Conservation (phyloP, 495 filamentous ascomycete genomes). For the Aspergillus panamensis region DNA sequence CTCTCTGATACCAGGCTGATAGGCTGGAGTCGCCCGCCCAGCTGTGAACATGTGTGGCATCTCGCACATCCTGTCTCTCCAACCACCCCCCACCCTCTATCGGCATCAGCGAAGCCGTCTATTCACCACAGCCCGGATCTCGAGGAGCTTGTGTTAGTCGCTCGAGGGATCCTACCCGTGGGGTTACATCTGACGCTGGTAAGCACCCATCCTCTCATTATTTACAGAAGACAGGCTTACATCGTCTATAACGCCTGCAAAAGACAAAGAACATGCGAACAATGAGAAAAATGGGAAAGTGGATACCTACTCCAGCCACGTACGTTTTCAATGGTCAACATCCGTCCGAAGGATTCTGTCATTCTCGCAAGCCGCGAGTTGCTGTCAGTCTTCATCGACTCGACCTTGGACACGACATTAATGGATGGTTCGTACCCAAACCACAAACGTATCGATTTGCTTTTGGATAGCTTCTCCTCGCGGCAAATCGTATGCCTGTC, state of each 20-base stretch:
- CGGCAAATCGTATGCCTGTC: conserved; percentile 3
- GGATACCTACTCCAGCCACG: neutral
- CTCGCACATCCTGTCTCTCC: too few species aligned
- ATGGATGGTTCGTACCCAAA: neutral
- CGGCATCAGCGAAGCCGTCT: too few species aligned
- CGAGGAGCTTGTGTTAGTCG: neutral
- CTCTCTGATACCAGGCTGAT: neutral
- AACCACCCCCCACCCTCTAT: neutral
- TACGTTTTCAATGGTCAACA: neutral
- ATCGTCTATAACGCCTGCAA: neutral
- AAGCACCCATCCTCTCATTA: neutral
- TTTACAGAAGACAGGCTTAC: neutral
- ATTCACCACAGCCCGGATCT: too few species aligned
- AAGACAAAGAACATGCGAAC: neutral
- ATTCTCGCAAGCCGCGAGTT: neutral
- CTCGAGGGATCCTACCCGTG: neutral
- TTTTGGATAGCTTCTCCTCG: neutral
- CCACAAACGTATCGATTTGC: neutral
- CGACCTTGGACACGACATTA: neutral
- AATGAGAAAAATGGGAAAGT: neutral
- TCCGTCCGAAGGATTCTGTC: neutral
- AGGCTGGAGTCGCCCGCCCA: neutral
- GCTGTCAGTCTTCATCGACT: neutral
- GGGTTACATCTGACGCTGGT: neutral
- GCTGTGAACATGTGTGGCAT: too few species aligned